Evolutionary conservation across 1,284 basidiomycete species (phyloP).

Genomic region (Ustilago hordei): DNA sequence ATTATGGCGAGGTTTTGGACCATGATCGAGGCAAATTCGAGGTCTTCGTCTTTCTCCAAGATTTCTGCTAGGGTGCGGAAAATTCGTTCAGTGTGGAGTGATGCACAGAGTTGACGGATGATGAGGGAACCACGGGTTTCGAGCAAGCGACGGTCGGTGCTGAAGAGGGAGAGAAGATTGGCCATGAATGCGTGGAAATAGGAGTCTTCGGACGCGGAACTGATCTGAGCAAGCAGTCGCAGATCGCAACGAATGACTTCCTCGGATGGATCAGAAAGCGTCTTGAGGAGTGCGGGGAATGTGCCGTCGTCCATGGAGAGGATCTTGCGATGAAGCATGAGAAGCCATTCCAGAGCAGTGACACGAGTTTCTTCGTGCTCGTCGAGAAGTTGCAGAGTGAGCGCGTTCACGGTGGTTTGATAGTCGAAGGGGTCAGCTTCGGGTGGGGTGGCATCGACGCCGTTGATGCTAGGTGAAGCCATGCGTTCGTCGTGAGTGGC

Average conservation of each 20-base stretch:
- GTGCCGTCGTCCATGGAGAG: slow-evolving; percentile 96
- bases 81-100: slow-evolving; percentile 94
- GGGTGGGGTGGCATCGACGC: background rate
- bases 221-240: slow-evolving; percentile 93
- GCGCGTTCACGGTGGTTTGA: slow-evolving; percentile 86
- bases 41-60: slow-evolving; percentile 96
- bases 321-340: slow-evolving; percentile 99
- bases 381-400: slow-evolving; percentile 93
- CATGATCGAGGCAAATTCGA: slow-evolving; percentile 96
- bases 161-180: slow-evolving; percentile 92
- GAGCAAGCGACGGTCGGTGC: slow-evolving; percentile 88
- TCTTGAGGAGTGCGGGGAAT: slow-evolving; percentile 93
- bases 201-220: slow-evolving; percentile 89
- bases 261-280: slow-evolving; percentile 94
- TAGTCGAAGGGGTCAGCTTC: slow-evolving; percentile 87
- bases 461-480: slow-evolving; percentile 9
- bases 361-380: slow-evolving; percentile 97
- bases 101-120: slow-evolving; percentile 92
- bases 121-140: slow-evolving; percentile 95
- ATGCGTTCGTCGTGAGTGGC: slow-evolving; percentile 18
- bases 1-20: slow-evolving; percentile 98
- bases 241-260: slow-evolving; percentile 97
- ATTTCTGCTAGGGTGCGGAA: slow-evolving; percentile 97
- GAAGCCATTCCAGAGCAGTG: slow-evolving; percentile 94
- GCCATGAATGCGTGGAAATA: slow-evolving; percentile 97